Evolutionary conservation across 768 basidiomycete genomes (phyloP), one percentile per base, ranked within the genome.

Genomic region (Phanerodontia chrysosporium): DNA sequence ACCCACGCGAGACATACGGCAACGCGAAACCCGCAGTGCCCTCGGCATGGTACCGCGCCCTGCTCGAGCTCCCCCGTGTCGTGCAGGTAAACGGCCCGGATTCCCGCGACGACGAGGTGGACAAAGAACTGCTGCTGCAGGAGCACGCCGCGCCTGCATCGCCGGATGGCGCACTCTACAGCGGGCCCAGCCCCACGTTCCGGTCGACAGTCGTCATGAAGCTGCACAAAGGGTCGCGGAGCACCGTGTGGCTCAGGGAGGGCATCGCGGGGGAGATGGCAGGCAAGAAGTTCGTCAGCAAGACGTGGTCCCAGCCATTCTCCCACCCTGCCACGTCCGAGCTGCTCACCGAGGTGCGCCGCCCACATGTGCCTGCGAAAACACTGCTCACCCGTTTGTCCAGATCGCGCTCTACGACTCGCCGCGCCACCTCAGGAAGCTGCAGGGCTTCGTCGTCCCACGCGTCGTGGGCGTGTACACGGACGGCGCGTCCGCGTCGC

Each of bases 381-480:
- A 12, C 18, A 9, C 39, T 10, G 4, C 8, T 42, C 4, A 42
- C 8, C 39, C 8, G 16, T 7, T 16, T 32, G 5, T 10, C 3
- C 59, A 86, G 84, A 74, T 85, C 25, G 77, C 77, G 4, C 67
- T 86, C 1, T 83, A 81, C 71, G 79, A 80, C 36, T 73, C 73
- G 3, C 68, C 71, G 46, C 69, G 65, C 21, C 78, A 81, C 59
- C 78, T 86, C 48, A 73, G 72, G 39, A 65, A 76, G 0, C 73
- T 85, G 0, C 84, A 85, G 65, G 85, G 83, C 21, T 68, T 69
- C 16, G 72, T 81, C 1, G 77, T 86, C 3, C 83, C 85, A 0
- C 66, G 72, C 39, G 67, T 87, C 57, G 83, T 87, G 51, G 79
- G 78, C 42, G 74, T 81, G 22, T 78, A 78, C 66, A 60, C 74